Evolutionary conservation across 345 rosid genomes (phyloP), one percentile per base, ranked within the genome.

Genomic region (Arabidopsis arenosa): DNA sequence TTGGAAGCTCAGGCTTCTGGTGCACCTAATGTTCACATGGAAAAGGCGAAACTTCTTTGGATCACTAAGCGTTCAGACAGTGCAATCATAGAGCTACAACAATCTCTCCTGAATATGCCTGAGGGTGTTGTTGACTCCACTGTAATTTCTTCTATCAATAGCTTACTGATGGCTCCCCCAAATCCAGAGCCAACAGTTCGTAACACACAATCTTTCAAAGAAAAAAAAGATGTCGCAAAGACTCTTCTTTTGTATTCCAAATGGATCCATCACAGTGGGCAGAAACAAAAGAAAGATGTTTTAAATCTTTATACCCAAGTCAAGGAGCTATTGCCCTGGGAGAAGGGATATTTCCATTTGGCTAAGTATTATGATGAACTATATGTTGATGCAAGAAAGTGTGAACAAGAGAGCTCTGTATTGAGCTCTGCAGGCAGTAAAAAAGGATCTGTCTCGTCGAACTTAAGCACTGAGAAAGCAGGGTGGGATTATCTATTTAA

Each of bases 41-140:
- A 92, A 80, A 92, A 92, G 87, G 97, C 99, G 11, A 94, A 90
- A 83, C 96, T 94, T 85, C 87, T 92, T 61, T 94, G 99, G 97
- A 86, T 87, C 66, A 90, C 90, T 35, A 85, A 86, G 84, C 90
- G 97, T 54, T 81, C 97, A 6, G 97, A 94, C 79, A 89, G 97
- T 75, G 97, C 97, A 74, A 87, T 94, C 79, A 84, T 86, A 12
- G 99, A 90, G 84, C 82, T 94, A 82, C 99, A 92, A 58, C 97
- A 90, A 64, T 83, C 80, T 86, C 97, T 94, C 67, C 84, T 92
- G 68, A 92, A 92, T 81, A 83, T 90, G 93, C 97, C 97, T 33
- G 90, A 81, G 58, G 90, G 90, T 66, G 90, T 88, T 85, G 82
- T 94, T 58, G 96, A 96, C 81, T 80, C 89, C 70, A 78, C 88